Evolutionary conservation across 2,329 filamentous ascomycete genomes (phyloP).

Genomic region (Claviceps sp.): DNA sequence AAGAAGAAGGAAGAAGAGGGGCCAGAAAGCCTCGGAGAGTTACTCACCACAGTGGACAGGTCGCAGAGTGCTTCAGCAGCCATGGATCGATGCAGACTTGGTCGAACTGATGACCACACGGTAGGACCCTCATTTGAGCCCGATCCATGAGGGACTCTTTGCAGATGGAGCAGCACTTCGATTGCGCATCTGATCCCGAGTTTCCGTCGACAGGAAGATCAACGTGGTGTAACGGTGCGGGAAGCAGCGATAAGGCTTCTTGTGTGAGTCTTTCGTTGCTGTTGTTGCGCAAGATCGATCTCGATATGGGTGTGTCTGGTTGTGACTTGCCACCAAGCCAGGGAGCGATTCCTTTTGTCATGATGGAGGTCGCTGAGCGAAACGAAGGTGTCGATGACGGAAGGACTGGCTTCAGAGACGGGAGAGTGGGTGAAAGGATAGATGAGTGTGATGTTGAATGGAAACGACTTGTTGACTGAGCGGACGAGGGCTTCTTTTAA

Average conservation of each 20-base stretch:
- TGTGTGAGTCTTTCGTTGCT: not conserved
- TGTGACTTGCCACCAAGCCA: not conserved
- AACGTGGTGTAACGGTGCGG: not conserved
- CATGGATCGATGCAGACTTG: conserved; percentile 3
- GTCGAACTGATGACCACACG: conserved; percentile 4
- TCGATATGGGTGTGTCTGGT: not conserved
- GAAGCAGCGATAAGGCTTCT: not conserved
- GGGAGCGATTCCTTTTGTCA: not conserved
- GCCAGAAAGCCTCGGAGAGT: not conserved
- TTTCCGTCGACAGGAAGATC: not conserved
- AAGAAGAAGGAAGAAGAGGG: not conserved
- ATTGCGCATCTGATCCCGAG: not conserved
- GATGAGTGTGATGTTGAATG: too few relatives aligned
- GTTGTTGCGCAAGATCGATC: not conserved
- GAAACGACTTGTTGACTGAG: too few relatives aligned
- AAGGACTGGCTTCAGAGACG: not conserved
- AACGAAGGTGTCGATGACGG: not conserved
- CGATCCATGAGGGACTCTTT: conserved; percentile 2
- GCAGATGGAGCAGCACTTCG: conserved; percentile 2
- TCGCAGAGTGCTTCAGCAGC: conserved; percentile 1
- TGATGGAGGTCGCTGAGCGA: not conserved
- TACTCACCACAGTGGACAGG: conserved; percentile 4
- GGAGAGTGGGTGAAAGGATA: not conserved
- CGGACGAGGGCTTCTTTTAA: too few relatives aligned
- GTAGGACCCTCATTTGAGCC: not conserved